These are phyloP conservation scores for Colletotrichum caudatum DNA, from an alignment of 2,329 filamentous ascomycete genomes.

Conservation along the genomic window DNA sequence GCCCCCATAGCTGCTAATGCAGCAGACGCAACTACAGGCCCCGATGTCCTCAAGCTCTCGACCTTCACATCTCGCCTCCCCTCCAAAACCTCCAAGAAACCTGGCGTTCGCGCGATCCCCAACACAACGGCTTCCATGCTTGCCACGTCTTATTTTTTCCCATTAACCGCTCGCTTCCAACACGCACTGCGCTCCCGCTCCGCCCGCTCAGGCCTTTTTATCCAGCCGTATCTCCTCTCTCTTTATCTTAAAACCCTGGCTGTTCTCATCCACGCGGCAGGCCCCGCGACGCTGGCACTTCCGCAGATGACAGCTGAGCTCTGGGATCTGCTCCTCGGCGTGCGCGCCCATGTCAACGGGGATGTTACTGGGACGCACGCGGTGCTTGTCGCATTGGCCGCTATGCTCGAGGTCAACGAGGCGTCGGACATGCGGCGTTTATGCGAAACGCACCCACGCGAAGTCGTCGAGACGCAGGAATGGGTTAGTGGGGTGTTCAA, in stretches of 20 bases:
- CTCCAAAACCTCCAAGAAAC: constrained; percentile 49
- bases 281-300: constrained; percentile 80
- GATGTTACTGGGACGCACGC: constrained; percentile 78
- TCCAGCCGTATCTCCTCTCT: constrained; percentile 80
- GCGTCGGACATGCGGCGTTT: constrained; percentile 68
- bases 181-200: constrained; percentile 63
- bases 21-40: constrained; percentile 82
- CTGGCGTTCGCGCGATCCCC: constrained; percentile 68
- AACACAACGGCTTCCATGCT: constrained; percentile 86
- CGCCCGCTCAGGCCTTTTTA: constrained; percentile 66
- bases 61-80: constrained; percentile 85
- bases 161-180: constrained; percentile 84
- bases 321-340: constrained; percentile 81
- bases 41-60: constrained; percentile 86
- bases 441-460: constrained; percentile 78
- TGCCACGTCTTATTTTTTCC: constrained; percentile 84
- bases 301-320: constrained; percentile 86
- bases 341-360: constrained; percentile 70
- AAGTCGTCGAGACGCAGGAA: constrained; percentile 86
- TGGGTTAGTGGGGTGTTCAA: constrained; percentile 87
- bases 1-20: constrained; percentile 84
- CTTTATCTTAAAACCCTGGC: constrained; percentile 89
- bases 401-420: constrained; percentile 84
- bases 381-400: constrained; percentile 82
- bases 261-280: constrained; percentile 84